A percentile compares a stretch with the other conserved stretches of the same genome.
Evolutionary conservation across 1,139 yeast genomes (phyloP).

Genomic region (Yamadazyma conglobata): DNA sequence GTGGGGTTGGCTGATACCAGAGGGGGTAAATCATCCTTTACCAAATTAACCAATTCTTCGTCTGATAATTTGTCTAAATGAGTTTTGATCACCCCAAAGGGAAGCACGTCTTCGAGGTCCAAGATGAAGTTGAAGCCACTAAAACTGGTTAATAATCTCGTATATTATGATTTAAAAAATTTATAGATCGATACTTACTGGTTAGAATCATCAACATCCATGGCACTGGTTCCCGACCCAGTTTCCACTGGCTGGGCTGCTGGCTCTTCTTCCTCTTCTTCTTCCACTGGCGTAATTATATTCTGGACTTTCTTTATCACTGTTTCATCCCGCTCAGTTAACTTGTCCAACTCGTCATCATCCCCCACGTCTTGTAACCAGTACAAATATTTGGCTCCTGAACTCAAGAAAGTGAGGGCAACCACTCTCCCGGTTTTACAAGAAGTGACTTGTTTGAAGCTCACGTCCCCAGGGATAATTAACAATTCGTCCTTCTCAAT

Average conservation of each 20-base stretch:
- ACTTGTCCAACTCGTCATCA: slow-evolving; percentile 55
- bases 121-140: slow-evolving; percentile 3
- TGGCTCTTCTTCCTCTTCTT: slow-evolving; percentile 38
- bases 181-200: slow-evolving; percentile 6
- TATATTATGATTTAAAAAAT: no score
- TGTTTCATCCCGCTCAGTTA: slow-evolving; percentile 61
- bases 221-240: background rate
- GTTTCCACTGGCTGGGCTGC: slow-evolving; percentile 19
- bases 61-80: slow-evolving; percentile 38
- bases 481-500: slow-evolving; percentile 65
- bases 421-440: slow-evolving; percentile 84
- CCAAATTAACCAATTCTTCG: slow-evolving; percentile 34
- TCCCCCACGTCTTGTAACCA: slow-evolving; percentile 89
- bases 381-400: slow-evolving; percentile 80
- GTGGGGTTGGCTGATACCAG: slow-evolving; percentile 32
- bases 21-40: slow-evolving; percentile 42
- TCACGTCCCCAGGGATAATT: slow-evolving; percentile 90
- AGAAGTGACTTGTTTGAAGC: slow-evolving; percentile 70
- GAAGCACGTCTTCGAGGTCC: slow-evolving; percentile 31
- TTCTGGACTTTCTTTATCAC: slow-evolving; percentile 52
- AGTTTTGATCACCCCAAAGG: slow-evolving; percentile 32
- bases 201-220: slow-evolving; percentile 2
- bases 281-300: slow-evolving; percentile 43
- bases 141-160: slow-evolving; percentile 5
- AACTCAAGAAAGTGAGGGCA: slow-evolving; percentile 74